Conservation (phyloP, 441 rosid genomes). For the Populus hybrid region DNA sequence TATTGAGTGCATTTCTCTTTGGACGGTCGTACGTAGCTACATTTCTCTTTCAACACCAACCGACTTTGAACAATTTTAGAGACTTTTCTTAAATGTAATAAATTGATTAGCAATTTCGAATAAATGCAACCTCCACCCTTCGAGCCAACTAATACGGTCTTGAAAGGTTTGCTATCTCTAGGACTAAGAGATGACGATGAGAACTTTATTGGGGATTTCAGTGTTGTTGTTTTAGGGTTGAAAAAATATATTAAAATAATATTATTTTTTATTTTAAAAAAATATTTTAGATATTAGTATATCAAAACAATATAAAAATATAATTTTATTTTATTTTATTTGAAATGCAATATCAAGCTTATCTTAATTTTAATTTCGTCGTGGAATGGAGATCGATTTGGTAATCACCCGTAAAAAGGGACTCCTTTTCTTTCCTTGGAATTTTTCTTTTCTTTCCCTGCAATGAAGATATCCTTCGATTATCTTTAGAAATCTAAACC, state of each 20-base stretch:
- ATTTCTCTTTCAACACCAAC: neutral
- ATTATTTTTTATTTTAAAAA: no score
- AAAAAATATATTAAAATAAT: no score
- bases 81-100: neutral
- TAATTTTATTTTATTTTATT: no score
- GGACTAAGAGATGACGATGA: no score
- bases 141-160: neutral
- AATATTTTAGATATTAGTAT: rapidly evolving
- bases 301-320: no score
- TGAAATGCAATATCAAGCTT: neutral
- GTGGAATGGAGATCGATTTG: neutral
- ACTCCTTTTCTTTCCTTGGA: neutral
- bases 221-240: no score
- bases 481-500: no score
- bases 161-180: neutral
- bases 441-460: neutral
- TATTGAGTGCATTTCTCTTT: neutral
- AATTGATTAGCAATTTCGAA: neutral
- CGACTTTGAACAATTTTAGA: neutral
- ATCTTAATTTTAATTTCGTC: neutral
- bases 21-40: neutral
- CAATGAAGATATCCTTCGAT: no score
- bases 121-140: neutral
- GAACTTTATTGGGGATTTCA: no score
- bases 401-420: neutral